These are phyloP conservation scores for Trichopus zeylanicus DNA, from an alignment of 116 monocot genomes.

Conservation along the genomic window DNA sequence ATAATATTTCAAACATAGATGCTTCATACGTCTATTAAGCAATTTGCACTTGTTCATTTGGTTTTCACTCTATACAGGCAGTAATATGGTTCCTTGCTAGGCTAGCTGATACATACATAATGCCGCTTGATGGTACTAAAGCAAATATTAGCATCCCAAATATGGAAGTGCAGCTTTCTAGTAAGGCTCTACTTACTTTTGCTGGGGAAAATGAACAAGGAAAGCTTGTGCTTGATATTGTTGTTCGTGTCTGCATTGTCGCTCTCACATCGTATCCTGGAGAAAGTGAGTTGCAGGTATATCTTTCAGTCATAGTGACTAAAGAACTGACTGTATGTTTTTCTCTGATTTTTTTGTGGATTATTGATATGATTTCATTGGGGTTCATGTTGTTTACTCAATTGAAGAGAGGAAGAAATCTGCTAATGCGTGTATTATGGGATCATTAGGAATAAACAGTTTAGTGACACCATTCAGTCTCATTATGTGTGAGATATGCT, in stretches of 20 bases:
- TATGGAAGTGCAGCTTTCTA: constrained; percentile 28
- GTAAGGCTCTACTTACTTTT: constrained; percentile 50
- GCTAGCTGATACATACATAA: constrained; percentile 86
- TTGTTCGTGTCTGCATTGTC: constrained; percentile 52
- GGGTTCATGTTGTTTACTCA: not conserved
- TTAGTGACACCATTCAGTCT: no score
- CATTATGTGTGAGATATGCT: no score
- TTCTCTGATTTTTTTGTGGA: not conserved
- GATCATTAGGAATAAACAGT: not conserved
- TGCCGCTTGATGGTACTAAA: constrained; percentile 46
- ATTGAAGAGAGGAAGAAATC: not conserved
- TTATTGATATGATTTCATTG: not conserved
- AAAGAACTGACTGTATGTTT: not conserved
- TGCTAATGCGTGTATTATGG: not conserved
- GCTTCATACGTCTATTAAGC: no score
- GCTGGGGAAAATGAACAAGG: constrained; percentile 72
- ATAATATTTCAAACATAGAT: not conserved
- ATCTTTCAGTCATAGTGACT: not conserved
- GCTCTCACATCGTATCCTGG: constrained; percentile 73
- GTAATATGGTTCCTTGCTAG: constrained; percentile 95
- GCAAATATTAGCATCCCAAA: constrained; percentile 13
- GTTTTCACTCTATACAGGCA: constrained; percentile 44
- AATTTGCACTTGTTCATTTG: not conserved
- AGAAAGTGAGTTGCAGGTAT: constrained; percentile 78
- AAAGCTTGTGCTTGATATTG: constrained; percentile 62